These are phyloP conservation scores for Wickerhamomyces pijperi DNA, from an alignment of 805 yeast genomes.

Conservation along the genomic window DNA sequence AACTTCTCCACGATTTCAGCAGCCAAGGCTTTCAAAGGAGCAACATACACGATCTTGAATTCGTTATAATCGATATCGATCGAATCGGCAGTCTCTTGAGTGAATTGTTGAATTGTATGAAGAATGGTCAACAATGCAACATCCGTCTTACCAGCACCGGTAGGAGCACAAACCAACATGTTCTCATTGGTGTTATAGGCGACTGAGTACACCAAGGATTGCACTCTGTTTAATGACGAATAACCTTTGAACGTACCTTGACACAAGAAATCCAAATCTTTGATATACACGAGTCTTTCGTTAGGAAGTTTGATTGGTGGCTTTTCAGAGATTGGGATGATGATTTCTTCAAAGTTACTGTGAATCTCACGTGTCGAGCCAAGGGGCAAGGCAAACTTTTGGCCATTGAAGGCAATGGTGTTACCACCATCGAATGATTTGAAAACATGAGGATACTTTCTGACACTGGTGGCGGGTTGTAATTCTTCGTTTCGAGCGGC, in stretches of 20 bases:
- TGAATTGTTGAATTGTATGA: constrained; percentile 66
- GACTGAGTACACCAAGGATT: constrained; percentile 81
- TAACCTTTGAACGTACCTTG: constrained; percentile 77
- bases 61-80: constrained; percentile 67
- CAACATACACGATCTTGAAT: constrained; percentile 86
- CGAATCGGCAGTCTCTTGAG: constrained; percentile 40
- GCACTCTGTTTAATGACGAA: constrained; percentile 72
- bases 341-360: constrained; percentile 66
- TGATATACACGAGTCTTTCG: constrained; percentile 42
- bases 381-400: constrained; percentile 64
- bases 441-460: constrained; percentile 79
- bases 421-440: constrained; percentile 57
- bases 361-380: constrained; percentile 63
- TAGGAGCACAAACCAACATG: constrained; percentile 94
- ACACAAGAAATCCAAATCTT: constrained; percentile 66
- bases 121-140: constrained; percentile 76
- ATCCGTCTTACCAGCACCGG: constrained; percentile 97
- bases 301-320: constrained; percentile 25
- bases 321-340: constrained; percentile 65
- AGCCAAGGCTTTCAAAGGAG: constrained; percentile 88
- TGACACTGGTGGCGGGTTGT: constrained; percentile 32
- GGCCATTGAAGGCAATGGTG: constrained; percentile 70
- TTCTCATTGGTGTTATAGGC: constrained; percentile 91
- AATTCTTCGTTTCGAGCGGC: constrained; percentile 37
- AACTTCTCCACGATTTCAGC: constrained; percentile 94